Conservation (phyloP, 371 early-diverging fungal species). For the Mucor sp. region DNA sequence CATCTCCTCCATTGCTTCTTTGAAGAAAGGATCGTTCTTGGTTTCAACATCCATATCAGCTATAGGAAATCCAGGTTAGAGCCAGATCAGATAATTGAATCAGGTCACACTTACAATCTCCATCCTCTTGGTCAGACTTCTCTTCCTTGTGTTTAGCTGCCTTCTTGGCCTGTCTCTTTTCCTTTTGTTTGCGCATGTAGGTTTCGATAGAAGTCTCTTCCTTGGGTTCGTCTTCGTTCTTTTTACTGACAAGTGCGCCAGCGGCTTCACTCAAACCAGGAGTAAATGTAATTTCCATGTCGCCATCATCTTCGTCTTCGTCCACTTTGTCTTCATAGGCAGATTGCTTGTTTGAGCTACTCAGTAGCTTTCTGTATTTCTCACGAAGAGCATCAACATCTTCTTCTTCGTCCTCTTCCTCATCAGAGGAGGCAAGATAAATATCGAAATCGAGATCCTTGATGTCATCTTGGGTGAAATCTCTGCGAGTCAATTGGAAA, state of each 20-base stretch:
- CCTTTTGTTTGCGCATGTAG: slow-evolving; percentile 84
- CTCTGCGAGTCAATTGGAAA: slow-evolving; percentile 73
- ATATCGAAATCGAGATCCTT: slow-evolving; percentile 90
- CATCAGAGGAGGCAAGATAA: slow-evolving; percentile 82
- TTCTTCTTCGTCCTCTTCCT: slow-evolving; percentile 67
- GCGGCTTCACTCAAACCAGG: slow-evolving; percentile 87
- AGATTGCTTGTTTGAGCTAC: slow-evolving; percentile 25
- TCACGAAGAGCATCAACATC: slow-evolving; percentile 55
- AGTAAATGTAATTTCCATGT: slow-evolving; percentile 96
- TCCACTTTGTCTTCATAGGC: slow-evolving; percentile 44
- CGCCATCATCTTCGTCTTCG: slow-evolving; percentile 60
- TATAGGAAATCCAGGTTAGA: not conserved
- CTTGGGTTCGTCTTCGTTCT: slow-evolving; percentile 49
- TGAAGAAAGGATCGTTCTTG: slow-evolving; percentile 74
- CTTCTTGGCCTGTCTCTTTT: slow-evolving; percentile 71
- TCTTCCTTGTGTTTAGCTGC: slow-evolving; percentile 39
- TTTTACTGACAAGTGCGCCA: slow-evolving; percentile 45
- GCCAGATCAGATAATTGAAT: not conserved
- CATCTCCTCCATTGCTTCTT: slow-evolving; percentile 59
- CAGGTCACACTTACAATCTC: slow-evolving; percentile 29
- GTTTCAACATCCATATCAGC: slow-evolving; percentile 60
- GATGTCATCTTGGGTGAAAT: slow-evolving; percentile 88
- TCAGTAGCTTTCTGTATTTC: slow-evolving; percentile 72
- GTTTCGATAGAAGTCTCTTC: slow-evolving; percentile 70
- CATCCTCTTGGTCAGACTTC: slow-evolving; percentile 34